Conservation (phyloP, 257 asterid species). For the Nicotiana sylvestris region DNA sequence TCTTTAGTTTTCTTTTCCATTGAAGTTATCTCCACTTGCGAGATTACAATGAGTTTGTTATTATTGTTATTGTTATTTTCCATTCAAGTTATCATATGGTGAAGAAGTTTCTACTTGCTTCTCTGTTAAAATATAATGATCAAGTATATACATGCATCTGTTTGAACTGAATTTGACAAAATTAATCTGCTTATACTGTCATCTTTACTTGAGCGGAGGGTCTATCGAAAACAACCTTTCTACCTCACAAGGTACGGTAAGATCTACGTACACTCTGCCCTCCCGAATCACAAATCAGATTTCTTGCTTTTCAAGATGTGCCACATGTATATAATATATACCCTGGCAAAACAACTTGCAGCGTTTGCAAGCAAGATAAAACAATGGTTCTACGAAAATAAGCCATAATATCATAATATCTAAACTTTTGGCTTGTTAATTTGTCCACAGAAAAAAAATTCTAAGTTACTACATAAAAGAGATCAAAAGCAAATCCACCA, state of each 20-base stretch:
- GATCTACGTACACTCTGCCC: no score
- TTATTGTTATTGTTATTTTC: no score
- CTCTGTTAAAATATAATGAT: not conserved
- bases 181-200: not conserved
- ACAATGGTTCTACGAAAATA: not conserved
- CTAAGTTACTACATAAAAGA: not conserved
- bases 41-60: no score
- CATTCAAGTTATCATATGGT: not conserved
- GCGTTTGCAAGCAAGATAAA: not conserved
- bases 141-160: not conserved
- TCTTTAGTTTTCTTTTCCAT: not conserved
- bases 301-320: no score
- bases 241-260: no score
- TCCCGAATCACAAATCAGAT: no score
- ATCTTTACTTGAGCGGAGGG: not conserved
- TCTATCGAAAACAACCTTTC: no score
- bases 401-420: not conserved
- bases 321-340: no score
- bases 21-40: not conserved
- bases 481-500: conserved; percentile 32
- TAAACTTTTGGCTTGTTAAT: not conserved
- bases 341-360: not conserved
- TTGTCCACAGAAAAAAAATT: not conserved
- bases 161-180: not conserved
- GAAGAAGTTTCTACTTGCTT: not conserved